Evolutionary conservation across 768 basidiomycete genomes (phyloP).

Genomic region (Hysterangium stoloniferum): DNA sequence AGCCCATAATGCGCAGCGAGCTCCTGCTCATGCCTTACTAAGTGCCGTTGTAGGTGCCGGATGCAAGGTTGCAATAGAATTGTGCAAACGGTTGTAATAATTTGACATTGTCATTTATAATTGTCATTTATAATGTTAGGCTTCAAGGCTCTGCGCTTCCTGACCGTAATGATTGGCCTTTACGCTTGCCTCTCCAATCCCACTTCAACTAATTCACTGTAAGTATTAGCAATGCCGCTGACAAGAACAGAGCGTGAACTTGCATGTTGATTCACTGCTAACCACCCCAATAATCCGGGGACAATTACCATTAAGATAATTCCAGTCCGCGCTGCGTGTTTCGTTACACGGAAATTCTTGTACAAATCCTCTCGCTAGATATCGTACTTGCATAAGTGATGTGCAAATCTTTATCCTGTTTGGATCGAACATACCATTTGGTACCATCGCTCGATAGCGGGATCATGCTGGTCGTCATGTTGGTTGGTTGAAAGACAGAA

Average conservation of each 20-base stretch:
- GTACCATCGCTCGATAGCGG: constrained; percentile 51
- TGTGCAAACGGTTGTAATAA: constrained; percentile 70
- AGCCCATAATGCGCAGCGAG: constrained; percentile 77
- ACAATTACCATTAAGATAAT: constrained; percentile 51
- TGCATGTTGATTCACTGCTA: constrained; percentile 32
- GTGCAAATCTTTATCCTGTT: neutral
- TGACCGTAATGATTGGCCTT: constrained; percentile 32
- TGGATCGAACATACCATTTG: constrained; percentile 38
- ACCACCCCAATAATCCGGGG: constrained; percentile 47
- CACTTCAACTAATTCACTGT: constrained; percentile 28
- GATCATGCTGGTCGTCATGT: constrained; percentile 34
- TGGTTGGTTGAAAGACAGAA: neutral
- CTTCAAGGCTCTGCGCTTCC: neutral
- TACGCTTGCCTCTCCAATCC: constrained; percentile 47
- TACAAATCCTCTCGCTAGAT: constrained; percentile 78
- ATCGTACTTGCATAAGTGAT: neutral
- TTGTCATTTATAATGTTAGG: neutral
- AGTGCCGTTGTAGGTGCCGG: constrained; percentile 79
- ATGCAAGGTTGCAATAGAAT: constrained; percentile 83
- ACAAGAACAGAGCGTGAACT: constrained; percentile 6
- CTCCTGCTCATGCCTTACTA: constrained; percentile 85
- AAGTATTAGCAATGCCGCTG: constrained; percentile 10
- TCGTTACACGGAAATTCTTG: constrained; percentile 75
- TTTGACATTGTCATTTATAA: neutral
- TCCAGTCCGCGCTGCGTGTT: constrained; percentile 50